Percentiles rank a stretch among this genome's conserved stretches.
Conservation (phyloP, 768 basidiomycete genomes). For the Tricholoma terreum region DNA sequence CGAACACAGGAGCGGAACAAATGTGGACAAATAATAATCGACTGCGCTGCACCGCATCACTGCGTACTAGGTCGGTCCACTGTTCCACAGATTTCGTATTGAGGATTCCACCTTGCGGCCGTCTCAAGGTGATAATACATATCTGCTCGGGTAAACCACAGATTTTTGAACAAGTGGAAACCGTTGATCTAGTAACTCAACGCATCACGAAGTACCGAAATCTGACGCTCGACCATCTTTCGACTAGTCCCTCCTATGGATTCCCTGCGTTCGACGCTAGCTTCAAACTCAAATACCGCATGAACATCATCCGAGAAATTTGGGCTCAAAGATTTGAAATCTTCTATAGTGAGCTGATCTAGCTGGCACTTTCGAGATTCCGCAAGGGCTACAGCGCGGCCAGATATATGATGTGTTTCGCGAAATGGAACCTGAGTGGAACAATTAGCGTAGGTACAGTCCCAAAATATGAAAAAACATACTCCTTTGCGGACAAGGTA, state of each 20-base stretch:
- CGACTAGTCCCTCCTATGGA: constrained; percentile 91
- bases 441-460: neutral
- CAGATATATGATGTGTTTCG: constrained; percentile 97
- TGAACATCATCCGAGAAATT: constrained; percentile 82
- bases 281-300: constrained; percentile 91
- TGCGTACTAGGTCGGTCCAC: too few species aligned
- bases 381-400: constrained; percentile 92
- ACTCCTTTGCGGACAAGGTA: constrained; percentile 99
- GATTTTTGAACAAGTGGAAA: too few species aligned
- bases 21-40: too few species aligned
- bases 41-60: too few species aligned
- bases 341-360: constrained; percentile 73
- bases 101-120: too few species aligned
- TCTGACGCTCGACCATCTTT: constrained; percentile 82
- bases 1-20: too few species aligned
- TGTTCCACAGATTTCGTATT: too few species aligned
- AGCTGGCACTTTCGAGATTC: constrained; percentile 81
- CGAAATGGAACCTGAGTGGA: constrained; percentile 85
- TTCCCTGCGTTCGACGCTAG: constrained; percentile 87
- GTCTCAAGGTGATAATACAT: too few species aligned
- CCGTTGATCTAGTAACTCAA: constrained; percentile 32
- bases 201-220: constrained; percentile 65
- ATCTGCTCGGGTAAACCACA: too few species aligned
- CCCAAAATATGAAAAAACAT: constrained; percentile 32
- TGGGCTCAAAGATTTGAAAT: constrained; percentile 72